Evolutionary conservation across 306 rosid genomes (phyloP).

Genomic region (Lupinus albus): DNA sequence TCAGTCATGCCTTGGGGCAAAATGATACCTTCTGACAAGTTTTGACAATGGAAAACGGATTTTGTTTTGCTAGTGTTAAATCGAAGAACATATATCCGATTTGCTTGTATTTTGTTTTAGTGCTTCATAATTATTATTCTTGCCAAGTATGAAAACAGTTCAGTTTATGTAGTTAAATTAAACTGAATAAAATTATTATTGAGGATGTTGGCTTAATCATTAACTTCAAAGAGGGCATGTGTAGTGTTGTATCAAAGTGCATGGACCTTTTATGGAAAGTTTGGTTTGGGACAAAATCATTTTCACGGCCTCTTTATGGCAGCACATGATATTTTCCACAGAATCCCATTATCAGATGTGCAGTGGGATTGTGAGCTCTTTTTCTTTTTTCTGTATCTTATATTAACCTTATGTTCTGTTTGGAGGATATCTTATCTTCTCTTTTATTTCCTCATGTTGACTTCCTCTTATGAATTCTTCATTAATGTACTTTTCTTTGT

Average conservation of each 20-base stretch:
- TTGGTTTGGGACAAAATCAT: not conserved
- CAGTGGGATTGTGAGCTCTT: too few relatives aligned
- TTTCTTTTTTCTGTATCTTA: not conserved
- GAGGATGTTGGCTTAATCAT: conserved; percentile 6
- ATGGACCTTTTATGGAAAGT: not conserved
- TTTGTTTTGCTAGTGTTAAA: conserved; percentile 22
- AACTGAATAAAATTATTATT: not conserved
- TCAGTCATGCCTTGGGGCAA: conserved; percentile 8
- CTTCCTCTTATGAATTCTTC: not conserved
- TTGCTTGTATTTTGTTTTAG: conserved; percentile 31
- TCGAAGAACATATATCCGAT: not conserved
- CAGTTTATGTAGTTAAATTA: conserved; percentile 6
- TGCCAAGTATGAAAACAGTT: conserved; percentile 21
- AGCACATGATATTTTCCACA: not conserved
- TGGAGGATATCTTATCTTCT: conserved; percentile 7
- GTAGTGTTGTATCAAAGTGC: not conserved
- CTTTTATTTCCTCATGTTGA: conserved; percentile 16
- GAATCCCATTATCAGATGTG: not conserved
- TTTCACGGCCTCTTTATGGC: not conserved
- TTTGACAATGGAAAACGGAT: not conserved
- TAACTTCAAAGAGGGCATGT: conserved; percentile 5
- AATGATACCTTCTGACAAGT: conserved; percentile 12
- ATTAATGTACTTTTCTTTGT: not conserved
- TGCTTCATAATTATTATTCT: conserved; percentile 17
- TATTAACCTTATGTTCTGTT: not conserved